Evolutionary conservation across 345 rosid genomes (phyloP), one percentile per base, ranked within the genome.

Genomic region (Heritiera littoralis): DNA sequence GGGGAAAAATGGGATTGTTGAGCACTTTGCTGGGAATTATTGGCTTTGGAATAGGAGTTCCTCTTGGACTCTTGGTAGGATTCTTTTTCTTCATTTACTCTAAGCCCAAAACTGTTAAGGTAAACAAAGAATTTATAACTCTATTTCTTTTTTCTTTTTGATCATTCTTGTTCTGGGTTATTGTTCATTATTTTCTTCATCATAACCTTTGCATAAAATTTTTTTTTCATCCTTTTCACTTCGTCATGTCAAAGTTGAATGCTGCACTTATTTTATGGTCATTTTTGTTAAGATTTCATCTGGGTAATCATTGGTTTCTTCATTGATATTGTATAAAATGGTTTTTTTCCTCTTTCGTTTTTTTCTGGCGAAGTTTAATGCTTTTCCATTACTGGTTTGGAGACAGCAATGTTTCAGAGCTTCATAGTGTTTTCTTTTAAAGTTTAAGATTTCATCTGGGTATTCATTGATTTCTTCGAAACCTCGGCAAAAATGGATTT

Each of bases 11-110:
- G 96, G 90, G 94, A 5, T 82, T 93, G 18, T 46, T 89, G 49
- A 80, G 84, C 6, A 83, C 87, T 86, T 77, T 92, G 4, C 54
- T 90, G 78, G 97, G 93, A 49, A 67, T 89, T 55, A 5, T 92
- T 55, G 98, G 98, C 75, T 92, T 92, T 84, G 88, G 73, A 35
- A 83, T 92, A 81, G 98, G 98, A 74, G 78, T 92, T 80, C 91
- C 94, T 40, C 35, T 89, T 40, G 98, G 98, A 43, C 89, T 93
- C 66, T 12, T 88, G 74, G n/a, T 87, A 23, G 98, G 98, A 1
- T 93, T 93, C 89, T 82, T 81, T 79, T 74, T 87, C 83, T 88
- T 92, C 83, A 35, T 93, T 23, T 92, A 92, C 79, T 92, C 95
- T 38, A 81, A 86, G 14, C 97, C 98, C 18, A 40, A 76, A 18